A percentile compares a stretch with the other conserved stretches of the same genome.
Evolutionary conservation across 2,329 filamentous ascomycete genomes (phyloP).

Genomic region (Cercospora sp.): DNA sequence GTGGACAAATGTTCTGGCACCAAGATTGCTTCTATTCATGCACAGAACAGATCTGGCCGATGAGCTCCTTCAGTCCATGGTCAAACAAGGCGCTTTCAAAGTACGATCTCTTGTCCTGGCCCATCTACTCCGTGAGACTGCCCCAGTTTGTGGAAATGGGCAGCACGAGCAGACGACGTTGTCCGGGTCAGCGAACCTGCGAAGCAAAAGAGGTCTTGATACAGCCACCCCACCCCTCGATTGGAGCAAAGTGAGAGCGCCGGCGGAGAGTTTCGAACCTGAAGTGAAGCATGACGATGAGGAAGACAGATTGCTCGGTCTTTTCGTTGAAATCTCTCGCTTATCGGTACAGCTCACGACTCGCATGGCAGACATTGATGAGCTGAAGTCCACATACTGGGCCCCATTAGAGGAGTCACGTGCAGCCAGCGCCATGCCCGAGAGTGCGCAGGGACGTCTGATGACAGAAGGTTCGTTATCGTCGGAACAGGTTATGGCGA

Average conservation of each 20-base stretch:
- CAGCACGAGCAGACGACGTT: not conserved
- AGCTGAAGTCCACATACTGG: not conserved
- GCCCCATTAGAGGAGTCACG: not conserved
- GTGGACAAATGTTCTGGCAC: not conserved
- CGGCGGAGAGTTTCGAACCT: not conserved
- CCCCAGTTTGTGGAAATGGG: not conserved
- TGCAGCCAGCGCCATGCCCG: not conserved
- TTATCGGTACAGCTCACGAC: not conserved
- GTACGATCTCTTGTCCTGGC: not conserved
- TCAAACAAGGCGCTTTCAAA: not conserved
- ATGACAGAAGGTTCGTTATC: not conserved
- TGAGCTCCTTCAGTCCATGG: not conserved
- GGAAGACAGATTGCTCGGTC: not conserved
- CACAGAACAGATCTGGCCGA: not conserved
- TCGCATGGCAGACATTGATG: not conserved
- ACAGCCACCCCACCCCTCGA: not conserved
- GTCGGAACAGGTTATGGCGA: not conserved
- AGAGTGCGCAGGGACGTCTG: not conserved
- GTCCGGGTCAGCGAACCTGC: not conserved
- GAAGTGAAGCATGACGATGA: not conserved
- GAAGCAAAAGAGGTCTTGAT: not conserved
- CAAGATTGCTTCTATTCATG: not conserved
- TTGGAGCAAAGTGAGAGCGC: not conserved
- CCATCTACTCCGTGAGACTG: not conserved
- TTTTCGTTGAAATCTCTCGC: not conserved